Evolutionary conservation across 768 basidiomycete species (phyloP), one percentile per base, ranked within the genome.

Genomic region (Termitomyces sp.): DNA sequence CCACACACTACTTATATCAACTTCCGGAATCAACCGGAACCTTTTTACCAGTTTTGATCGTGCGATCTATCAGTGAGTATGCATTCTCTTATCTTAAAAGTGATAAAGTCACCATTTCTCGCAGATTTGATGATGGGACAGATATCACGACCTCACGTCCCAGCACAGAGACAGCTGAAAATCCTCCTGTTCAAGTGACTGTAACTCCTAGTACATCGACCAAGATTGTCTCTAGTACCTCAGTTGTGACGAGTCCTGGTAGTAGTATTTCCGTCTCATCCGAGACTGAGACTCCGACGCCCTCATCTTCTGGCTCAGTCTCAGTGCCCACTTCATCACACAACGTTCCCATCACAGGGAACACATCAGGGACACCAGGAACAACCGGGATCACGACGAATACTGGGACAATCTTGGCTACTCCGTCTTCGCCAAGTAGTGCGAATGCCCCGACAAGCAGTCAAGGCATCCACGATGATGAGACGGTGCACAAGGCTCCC

Each of bases 41-140:
- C 63, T 73, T n/a, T 77, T 68, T 54, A 65, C 75, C 26, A 73
- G 68, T 53, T 77, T 77, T 61, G 75, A 77, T 60, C 75, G 74
- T 65, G 75, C 73, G 8, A 68, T 71, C 20, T 77, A 77, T 62
- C 75, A 73, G 76, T 62, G 74, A 73, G 75, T 76, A 56, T 56
- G 74, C 63, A 18, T 20, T 24, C 22, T 1, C 28, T 38, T 36
- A 2, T 8, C 4, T 4, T 44, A 4, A 10, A 10, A n/a, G 24
- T 44, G 18, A 50, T 18, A 2, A 22, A 22, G 12, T 52, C 12
- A n/a, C 51, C 35, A 52, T 28, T 8, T 32, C 53, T 32, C 4
- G 30, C 20, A 54, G 50, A 44, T 22, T 43, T n/a, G 32, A 48
- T 33, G 50, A 52, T 3, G 36, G 24, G 16, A 6, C n/a, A 8